These are phyloP conservation scores for Starmerella potacharoeniae DNA, from an alignment of 805 yeast species.

Conservation along the genomic window DNA sequence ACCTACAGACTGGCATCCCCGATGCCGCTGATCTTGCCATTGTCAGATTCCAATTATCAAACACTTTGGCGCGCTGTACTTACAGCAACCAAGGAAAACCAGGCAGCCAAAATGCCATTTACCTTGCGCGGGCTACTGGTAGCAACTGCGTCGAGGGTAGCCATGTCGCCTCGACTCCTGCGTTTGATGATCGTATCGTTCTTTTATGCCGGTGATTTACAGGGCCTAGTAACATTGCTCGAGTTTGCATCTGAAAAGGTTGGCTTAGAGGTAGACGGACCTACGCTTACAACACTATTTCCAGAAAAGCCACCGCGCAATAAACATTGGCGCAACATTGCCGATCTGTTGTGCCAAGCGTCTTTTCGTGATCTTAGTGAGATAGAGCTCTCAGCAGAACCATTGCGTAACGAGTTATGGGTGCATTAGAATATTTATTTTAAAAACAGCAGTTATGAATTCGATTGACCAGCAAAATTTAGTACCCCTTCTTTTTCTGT, in stretches of 20 bases:
- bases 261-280: background rate
- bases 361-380: background rate
- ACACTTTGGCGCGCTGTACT: background rate
- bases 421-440: background rate
- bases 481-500: constrained; percentile 74
- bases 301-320: background rate
- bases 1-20: background rate
- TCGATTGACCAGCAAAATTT: background rate
- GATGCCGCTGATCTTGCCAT: background rate
- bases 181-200: background rate
- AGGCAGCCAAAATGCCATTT: background rate
- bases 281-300: background rate
- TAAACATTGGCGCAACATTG: background rate
- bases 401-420: background rate
- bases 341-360: background rate
- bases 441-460: background rate
- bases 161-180: background rate
- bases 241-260: constrained; percentile 2
- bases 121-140: background rate
- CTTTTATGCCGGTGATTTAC: constrained; percentile 2
- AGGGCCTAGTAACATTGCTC: constrained; percentile 4
- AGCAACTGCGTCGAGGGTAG: background rate
- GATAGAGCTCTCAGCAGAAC: background rate
- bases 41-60: background rate
- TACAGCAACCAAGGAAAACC: background rate